Evolutionary conservation across 176 grass and related monocot species (phyloP).

Genomic region (Calamus simplicifolius): DNA sequence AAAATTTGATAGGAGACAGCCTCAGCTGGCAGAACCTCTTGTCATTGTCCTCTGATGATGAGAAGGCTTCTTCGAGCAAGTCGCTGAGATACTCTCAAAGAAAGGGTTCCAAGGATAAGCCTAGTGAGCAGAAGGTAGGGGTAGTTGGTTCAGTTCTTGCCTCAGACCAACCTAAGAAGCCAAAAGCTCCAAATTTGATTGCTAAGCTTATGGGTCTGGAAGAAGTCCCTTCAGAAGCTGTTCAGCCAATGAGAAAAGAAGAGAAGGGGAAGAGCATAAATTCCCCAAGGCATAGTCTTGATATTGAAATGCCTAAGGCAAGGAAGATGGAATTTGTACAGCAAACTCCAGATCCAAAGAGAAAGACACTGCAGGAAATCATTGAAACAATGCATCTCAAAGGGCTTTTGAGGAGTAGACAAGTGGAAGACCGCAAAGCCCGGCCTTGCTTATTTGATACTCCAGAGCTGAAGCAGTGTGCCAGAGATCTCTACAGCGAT

Average conservation of each 20-base stretch:
- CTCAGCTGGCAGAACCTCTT: conserved; percentile 47
- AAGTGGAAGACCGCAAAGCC: conserved; percentile 13
- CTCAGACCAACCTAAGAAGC: conserved; percentile 27
- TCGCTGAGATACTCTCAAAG: conserved; percentile 22
- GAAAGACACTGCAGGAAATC: conserved; percentile 26
- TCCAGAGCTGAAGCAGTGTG: background rate
- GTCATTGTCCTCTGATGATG: conserved; percentile 26
- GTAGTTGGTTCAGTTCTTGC: conserved; percentile 1
- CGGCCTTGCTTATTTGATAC: background rate
- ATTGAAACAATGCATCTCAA: conserved; percentile 39
- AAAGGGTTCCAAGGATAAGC: conserved; percentile 27
- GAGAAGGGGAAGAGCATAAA: conserved; percentile 29
- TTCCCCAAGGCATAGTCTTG: conserved; percentile 42
- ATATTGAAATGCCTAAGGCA: conserved; percentile 72
- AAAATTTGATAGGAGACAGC: conserved; percentile 52
- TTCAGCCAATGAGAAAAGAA: conserved; percentile 23
- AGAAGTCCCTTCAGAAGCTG: conserved; percentile 20
- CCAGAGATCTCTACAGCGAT: background rate
- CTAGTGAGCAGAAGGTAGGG: conserved; percentile 19
- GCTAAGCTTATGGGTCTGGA: conserved; percentile 92
- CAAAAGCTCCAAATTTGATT: conserved; percentile 50
- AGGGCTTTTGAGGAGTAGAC: conserved; percentile 30
- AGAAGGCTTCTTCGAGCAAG: conserved; percentile 34
- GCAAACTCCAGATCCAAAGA: conserved; percentile 24
- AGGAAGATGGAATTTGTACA: conserved; percentile 11